These are phyloP conservation scores for Colletotrichum godetiae DNA, from an alignment of 2,329 filamentous ascomycete genomes.

Conservation along the genomic window DNA sequence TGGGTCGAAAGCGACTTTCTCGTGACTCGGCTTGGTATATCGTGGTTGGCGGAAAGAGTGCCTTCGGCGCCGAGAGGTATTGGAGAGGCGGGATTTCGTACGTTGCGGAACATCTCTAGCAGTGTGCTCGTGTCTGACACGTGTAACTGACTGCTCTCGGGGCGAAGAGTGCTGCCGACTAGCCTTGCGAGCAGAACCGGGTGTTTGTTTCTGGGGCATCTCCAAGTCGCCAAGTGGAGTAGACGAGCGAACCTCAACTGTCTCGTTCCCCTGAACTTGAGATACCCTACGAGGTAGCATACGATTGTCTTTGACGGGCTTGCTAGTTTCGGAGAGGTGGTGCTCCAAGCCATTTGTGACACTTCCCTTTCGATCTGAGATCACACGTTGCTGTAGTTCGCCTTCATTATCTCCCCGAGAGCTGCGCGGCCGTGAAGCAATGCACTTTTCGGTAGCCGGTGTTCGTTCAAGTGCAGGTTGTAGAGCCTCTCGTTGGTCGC, in stretches of 20 bases:
- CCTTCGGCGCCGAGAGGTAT: slow-evolving; percentile 1
- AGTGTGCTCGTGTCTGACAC: background rate
- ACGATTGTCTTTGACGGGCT: background rate
- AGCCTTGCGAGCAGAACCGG: background rate
- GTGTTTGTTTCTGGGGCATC: background rate
- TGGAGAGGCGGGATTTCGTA: background rate
- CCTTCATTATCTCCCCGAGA: background rate
- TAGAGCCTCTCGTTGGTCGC: background rate
- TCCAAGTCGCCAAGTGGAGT: slow-evolving; percentile 20
- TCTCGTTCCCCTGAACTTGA: background rate
- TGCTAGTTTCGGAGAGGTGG: background rate
- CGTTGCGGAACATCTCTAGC: background rate
- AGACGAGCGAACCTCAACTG: background rate
- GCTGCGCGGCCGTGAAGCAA: background rate
- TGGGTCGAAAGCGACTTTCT: background rate
- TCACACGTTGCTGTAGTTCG: background rate
- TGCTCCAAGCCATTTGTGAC: background rate
- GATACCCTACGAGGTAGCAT: background rate
- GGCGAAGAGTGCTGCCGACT: background rate
- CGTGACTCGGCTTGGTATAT: background rate
- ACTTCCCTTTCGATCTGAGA: background rate
- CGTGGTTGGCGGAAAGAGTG: background rate
- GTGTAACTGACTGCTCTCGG: background rate
- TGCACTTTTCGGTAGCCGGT: background rate
- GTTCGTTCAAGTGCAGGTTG: background rate